Evolutionary conservation across 306 rosid species (phyloP), one percentile per base, ranked within the genome.

Genomic region (Vachellia collinsii): DNA sequence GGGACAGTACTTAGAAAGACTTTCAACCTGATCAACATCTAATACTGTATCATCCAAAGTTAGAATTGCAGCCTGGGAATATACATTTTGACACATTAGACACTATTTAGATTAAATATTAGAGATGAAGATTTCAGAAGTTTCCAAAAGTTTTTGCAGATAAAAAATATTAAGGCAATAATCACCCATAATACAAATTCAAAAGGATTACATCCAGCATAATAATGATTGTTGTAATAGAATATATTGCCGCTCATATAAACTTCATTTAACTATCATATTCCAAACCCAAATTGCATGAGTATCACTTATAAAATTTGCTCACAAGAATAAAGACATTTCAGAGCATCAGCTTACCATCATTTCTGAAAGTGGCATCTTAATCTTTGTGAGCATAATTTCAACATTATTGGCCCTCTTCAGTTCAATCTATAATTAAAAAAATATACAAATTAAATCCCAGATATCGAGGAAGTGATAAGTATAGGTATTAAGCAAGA

Each of bases 341-440:
- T 79, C 23, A 14, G 68, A 79, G 66, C 61, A 72, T 79, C 73
- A 74, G 84, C 97, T 87, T 89, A 96, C 99, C 99, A 96, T 92
- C 97, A 96, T 93, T 79, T 96, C 99, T 80, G 99, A 84, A 80
- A 96, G 99, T 29, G 98, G 97, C 97, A 96, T 96, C 94, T 94
- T 93, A 85, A 96, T 94, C 94, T 96, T 93, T 62, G 99, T 93
- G 80, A 96, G 99, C 99, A 96, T 96, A 84, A 96, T 96, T 89
- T 96, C 99, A 75, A 98, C 91, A 84, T 96, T 96, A 77, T 96
- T 88, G 58, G 98, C 98, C 90, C 99, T 90, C 88, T 97, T 93
- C 62, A 96, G 90, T 78, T 96, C 99, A 86, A 96, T 70, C 99
- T 96, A 85, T 85, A 85, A 75, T 56, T 74, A 70, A 71, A 76